Evolutionary conservation across 2,329 filamentous ascomycete species (phyloP).

Genomic region (Neofusicoccum cordaticola): DNA sequence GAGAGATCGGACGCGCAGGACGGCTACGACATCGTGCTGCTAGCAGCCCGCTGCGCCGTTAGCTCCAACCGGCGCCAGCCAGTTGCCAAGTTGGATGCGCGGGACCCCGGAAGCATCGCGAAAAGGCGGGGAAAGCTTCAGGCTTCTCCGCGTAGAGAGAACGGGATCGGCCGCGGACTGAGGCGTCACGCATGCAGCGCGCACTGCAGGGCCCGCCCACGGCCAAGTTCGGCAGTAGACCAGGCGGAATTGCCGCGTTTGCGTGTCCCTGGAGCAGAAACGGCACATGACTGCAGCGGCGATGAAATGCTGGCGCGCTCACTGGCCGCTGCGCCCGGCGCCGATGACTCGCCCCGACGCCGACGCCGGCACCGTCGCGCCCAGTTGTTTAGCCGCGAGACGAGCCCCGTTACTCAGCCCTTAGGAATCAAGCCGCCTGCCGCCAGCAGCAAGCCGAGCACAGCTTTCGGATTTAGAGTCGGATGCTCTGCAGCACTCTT

Average conservation of each 20-base stretch:
- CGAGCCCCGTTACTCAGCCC: background rate
- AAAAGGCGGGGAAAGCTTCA: slow-evolving; percentile 16
- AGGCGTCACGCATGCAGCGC: slow-evolving; percentile 2
- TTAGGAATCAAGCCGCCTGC: background rate
- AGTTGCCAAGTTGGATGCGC: slow-evolving; percentile 5
- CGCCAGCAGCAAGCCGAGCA: background rate
- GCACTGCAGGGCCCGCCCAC: slow-evolving; percentile 6
- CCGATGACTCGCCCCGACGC: slow-evolving; percentile 4
- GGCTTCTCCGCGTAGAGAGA: slow-evolving; percentile 12
- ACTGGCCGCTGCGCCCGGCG: background rate
- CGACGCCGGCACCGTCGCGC: background rate
- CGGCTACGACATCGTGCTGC: slow-evolving; percentile 7
- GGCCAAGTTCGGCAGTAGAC: background rate
- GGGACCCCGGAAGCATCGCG: slow-evolving; percentile 15
- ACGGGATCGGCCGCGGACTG: slow-evolving; percentile 10
- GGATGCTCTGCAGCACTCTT: background rate
- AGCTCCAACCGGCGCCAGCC: slow-evolving; percentile 7
- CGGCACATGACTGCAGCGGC: slow-evolving; percentile 7
- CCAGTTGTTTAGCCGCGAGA: slow-evolving; percentile 6
- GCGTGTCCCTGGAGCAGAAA: background rate
- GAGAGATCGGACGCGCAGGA: background rate
- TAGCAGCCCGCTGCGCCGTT: background rate
- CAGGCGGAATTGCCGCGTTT: background rate
- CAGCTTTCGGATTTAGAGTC: background rate
- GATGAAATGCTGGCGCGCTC: slow-evolving; percentile 3